These are phyloP conservation scores for Auricularia auricula-judae DNA, from an alignment of 768 basidiomycete genomes.

Conservation along the genomic window DNA sequence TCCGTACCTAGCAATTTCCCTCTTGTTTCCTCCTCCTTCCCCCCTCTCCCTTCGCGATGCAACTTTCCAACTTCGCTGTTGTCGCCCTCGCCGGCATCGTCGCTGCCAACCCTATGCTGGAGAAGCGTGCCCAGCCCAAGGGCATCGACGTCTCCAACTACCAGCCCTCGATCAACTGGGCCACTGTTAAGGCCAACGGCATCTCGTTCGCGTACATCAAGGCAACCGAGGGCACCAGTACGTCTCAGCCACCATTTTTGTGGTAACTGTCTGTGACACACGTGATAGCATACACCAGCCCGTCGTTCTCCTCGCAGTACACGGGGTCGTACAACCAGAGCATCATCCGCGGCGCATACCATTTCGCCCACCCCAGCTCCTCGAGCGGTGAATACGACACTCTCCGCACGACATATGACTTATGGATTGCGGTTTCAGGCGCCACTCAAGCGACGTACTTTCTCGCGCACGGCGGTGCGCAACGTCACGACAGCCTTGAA, in stretches of 20 bases:
- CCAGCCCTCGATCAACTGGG: conserved; percentile 42
- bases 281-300: conserved; percentile 10
- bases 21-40: too few species aligned
- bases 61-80: background rate
- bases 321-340: conserved; percentile 42
- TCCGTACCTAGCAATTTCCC: too few species aligned
- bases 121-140: conserved; percentile 28
- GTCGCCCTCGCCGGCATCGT: background rate
- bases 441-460: conserved; percentile 51
- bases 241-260: conserved; percentile 5
- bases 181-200: conserved; percentile 37
- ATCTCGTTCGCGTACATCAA: conserved; percentile 53
- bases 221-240: conserved; percentile 53
- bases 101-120: conserved; percentile 7
- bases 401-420: too few species aligned
- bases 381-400: conserved; percentile 13
- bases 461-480: conserved; percentile 39
- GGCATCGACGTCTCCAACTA: conserved; percentile 48
- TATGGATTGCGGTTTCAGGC: conserved; percentile 22
- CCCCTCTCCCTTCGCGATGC: background rate
- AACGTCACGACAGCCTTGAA: background rate
- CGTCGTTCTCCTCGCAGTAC: conserved; percentile 40
- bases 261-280: too few species aligned
- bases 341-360: conserved; percentile 50
- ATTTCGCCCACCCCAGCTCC: conserved; percentile 45